Conservation (phyloP, 2,329 filamentous ascomycete genomes). For the Blastomyces gilchristii region DNA sequence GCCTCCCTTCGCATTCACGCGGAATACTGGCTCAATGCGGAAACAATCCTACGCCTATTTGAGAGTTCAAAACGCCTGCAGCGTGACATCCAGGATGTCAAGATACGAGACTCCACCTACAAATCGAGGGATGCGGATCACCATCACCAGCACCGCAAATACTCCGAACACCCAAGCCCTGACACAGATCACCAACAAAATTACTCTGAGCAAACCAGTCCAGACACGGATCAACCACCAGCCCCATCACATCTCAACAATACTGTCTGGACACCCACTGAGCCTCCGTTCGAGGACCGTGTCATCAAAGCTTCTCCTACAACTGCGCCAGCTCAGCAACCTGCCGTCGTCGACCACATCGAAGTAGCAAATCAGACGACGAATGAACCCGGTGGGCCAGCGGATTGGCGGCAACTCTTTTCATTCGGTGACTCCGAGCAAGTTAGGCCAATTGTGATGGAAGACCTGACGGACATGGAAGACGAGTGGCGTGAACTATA, state of each 20-base stretch:
- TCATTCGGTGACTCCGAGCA: conserved; percentile 32
- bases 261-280: conserved; percentile 7
- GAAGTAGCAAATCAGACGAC: conserved; percentile 19
- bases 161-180: conserved; percentile 4
- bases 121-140: conserved; percentile 10
- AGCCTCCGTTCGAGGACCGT: conserved; percentile 10
- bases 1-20: conserved; percentile 34
- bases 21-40: conserved; percentile 36
- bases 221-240: conserved; percentile 8
- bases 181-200: conserved; percentile 8
- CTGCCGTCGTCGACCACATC: conserved; percentile 2
- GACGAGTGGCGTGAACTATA: conserved; percentile 39
- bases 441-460: conserved; percentile 28
- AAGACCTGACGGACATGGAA: conserved; percentile 32
- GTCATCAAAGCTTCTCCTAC: conserved; percentile 5
- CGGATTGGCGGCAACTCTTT: conserved; percentile 35
- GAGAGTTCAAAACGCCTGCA: conserved; percentile 36
- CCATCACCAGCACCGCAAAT: conserved; percentile 7
- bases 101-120: conserved; percentile 26
- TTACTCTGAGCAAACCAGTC: conserved; percentile 4
- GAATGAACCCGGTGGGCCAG: conserved; percentile 27
- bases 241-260: conserved; percentile 6
- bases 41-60: conserved; percentile 35
- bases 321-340: neutral
- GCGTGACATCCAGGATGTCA: conserved; percentile 32